These are phyloP conservation scores for Solanum chacoense DNA, from an alignment of 305 asterid species.

Conservation along the genomic window DNA sequence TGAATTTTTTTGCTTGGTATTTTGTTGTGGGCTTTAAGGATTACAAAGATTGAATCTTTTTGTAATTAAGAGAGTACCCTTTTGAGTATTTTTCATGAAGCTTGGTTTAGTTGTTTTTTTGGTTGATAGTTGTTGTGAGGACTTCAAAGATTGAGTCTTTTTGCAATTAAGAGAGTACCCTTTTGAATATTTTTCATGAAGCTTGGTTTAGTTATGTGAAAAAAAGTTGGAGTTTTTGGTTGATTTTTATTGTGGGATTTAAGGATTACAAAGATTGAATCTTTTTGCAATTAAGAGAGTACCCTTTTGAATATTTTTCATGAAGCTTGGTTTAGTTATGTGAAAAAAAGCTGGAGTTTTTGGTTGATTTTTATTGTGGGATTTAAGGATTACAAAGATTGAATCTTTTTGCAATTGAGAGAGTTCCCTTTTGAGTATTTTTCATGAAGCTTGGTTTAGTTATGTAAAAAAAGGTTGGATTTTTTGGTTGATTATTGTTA, in stretches of 20 bases:
- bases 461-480: not conserved
- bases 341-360: not conserved
- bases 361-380: slow-evolving; percentile 4
- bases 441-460: not conserved
- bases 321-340: not conserved
- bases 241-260: slow-evolving; percentile 11
- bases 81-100: not conserved
- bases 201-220: not conserved
- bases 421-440: not conserved
- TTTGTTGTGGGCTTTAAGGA: not conserved
- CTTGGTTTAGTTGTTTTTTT: not conserved
- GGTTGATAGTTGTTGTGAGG: not conserved
- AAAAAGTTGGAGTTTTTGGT: not conserved
- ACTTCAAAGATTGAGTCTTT: not conserved
- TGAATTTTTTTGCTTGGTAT: not conserved
- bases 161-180: not conserved
- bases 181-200: not conserved
- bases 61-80: not conserved
- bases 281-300: not conserved
- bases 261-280: slow-evolving; percentile 6
- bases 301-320: not conserved
- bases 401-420: not conserved
- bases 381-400: slow-evolving; percentile 14
- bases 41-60: not conserved
- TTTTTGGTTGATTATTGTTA: not conserved